Conservation (phyloP, 257 asterid species). For the Lycium ferocissimum region DNA sequence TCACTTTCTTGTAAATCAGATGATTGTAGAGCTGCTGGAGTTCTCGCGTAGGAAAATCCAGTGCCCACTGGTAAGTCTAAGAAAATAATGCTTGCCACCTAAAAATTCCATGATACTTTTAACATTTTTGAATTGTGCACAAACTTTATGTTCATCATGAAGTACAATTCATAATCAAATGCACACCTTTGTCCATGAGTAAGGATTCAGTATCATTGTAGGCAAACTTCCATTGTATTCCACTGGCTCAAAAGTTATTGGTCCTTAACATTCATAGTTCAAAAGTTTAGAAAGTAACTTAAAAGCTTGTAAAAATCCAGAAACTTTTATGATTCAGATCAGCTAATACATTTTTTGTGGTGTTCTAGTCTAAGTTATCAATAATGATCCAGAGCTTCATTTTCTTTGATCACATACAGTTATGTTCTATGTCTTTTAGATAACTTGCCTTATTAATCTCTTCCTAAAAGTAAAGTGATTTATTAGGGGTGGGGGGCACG, state of each 20-base stretch:
- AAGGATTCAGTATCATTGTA: conserved; percentile 21
- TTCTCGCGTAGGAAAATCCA: conserved; percentile 34
- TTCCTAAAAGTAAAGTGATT: too few relatives aligned
- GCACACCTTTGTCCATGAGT: conserved; percentile 34
- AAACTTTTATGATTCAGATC: neutral
- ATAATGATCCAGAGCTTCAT: neutral
- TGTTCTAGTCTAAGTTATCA: neutral
- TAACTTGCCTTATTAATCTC: too few relatives aligned
- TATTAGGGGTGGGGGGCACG: too few relatives aligned
- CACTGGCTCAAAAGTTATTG: conserved; percentile 27
- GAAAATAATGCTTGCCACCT: conserved; percentile 34
- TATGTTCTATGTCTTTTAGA: too few relatives aligned
- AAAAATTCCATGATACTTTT: neutral
- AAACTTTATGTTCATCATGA: neutral
- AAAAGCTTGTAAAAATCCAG: neutral
- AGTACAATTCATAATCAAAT: neutral
- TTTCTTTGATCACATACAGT: too few relatives aligned
- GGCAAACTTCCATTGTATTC: conserved; percentile 37
- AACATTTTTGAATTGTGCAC: neutral
- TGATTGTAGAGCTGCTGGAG: neutral
- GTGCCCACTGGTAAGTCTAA: conserved; percentile 18
- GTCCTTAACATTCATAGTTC: neutral
- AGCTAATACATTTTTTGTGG: neutral
- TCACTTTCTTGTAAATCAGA: conserved; percentile 28
- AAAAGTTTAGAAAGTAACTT: neutral